Evolutionary conservation across 176 grass and related monocot species (phyloP).

Genomic region (Oryza longistaminata): DNA sequence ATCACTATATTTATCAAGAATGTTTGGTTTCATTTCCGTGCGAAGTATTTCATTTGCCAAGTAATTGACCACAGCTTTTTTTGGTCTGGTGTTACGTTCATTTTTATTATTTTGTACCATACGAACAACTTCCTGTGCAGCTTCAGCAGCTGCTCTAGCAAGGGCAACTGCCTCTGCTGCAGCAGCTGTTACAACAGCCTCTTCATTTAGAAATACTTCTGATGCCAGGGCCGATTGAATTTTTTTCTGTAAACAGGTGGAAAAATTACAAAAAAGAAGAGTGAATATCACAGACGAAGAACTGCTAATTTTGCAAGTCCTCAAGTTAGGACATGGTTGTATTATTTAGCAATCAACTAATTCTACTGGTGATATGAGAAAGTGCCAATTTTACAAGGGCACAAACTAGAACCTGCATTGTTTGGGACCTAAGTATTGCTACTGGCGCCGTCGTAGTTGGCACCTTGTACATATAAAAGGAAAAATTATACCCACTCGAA

Average conservation of each 20-base stretch:
- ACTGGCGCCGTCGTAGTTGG: not conserved
- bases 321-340: not conserved
- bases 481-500: not conserved
- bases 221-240: conserved; percentile 39
- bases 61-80: conserved; percentile 11
- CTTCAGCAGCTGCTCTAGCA: conserved; percentile 61
- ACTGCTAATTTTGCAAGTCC: conserved; percentile 12
- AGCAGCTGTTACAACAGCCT: conserved; percentile 44
- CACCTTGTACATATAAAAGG: not conserved
- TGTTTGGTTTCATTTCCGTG: conserved; percentile 30
- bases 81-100: conserved; percentile 17
- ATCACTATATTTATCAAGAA: conserved; percentile 23
- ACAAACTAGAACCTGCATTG: not conserved
- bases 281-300: not conserved
- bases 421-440: not conserved
- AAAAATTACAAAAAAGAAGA: not conserved
- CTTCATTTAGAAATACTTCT: conserved; percentile 51
- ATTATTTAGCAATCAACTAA: not conserved
- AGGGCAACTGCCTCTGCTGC: conserved; percentile 64
- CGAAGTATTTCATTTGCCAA: conserved; percentile 47
- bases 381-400: not conserved
- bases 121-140: conserved; percentile 44
- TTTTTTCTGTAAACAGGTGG: conserved; percentile 35
- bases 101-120: conserved; percentile 35
- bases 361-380: not conserved